Evolutionary conservation across 495 filamentous ascomycete genomes (phyloP), one percentile per base, ranked within the genome.

Genomic region (Amniculicola lignicola): DNA sequence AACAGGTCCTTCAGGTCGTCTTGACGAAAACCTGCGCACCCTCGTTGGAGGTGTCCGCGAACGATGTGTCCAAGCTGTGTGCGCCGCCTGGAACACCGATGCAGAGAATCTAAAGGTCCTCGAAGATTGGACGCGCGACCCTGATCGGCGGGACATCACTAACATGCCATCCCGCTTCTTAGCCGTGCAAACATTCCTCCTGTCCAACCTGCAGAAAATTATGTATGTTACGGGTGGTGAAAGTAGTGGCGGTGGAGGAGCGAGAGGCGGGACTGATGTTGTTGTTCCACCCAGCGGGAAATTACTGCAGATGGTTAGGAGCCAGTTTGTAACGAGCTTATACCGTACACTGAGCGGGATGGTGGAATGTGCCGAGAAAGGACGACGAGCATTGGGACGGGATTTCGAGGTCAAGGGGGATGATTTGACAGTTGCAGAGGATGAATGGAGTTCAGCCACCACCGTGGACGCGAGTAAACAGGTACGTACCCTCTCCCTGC

Each of bases 281-380:
- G 82, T 98, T 33, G 79, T 83, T 2, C 84, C 90, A 29, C 93
- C 93, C 1, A 82, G 87, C 19, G 74, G 82, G 10, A 97, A 96
- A 67, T 70, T 96, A 37, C 72, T 96, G 21, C 84, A 90, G 65
- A 86, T 86, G 79, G 89, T 96, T 16, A 80, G 90, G 45, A 82
- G 78, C 31, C 86, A 91, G 59, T 97, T 96, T 65, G 89, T 95
- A 3, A 87, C 83, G 2, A 92, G 89, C 35, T 76, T 98, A 31
- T 96, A 96, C 70, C 95, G 93, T 67, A 85, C 87, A 27, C 73
- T 98, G 3, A 89, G 89, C 62, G 93, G 92, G 2, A 87, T 98
- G 79, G 89, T 98, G 0, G 93, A 96, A 70, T 95, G 93, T 70
- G 92, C 93, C 27, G 90, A 96, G 70, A 82, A 78, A 33, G 75